Percentiles rank a stretch among this genome's conserved stretches.
Conservation (phyloP, 2,329 filamentous ascomycete species). For the Lachnellula suecica region DNA sequence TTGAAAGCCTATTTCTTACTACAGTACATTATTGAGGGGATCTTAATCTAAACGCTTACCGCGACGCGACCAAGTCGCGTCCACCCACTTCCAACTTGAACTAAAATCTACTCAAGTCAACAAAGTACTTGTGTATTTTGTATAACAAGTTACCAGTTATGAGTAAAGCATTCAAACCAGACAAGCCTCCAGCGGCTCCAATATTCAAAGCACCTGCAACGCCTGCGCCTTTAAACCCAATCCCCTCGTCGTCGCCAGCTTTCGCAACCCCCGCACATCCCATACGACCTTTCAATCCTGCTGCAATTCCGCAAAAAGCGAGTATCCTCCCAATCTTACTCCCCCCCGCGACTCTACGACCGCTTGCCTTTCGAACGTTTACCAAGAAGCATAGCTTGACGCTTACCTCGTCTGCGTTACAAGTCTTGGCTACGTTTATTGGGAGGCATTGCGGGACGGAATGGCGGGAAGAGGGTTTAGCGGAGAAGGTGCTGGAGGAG, state of each 20-base stretch:
- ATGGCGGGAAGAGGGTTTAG: conserved; percentile 94
- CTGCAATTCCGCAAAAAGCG: conserved; percentile 26
- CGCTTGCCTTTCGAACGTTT: conserved; percentile 90
- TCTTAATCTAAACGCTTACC: not conserved
- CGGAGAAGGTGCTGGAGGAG: conserved; percentile 90
- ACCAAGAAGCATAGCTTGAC: conserved; percentile 98
- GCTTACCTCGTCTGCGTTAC: conserved; percentile 81
- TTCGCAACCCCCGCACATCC: conserved; percentile 87
- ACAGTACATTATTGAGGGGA: no score
- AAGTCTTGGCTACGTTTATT: conserved; percentile 83
- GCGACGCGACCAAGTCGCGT: not conserved
- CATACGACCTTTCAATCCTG: conserved; percentile 57
- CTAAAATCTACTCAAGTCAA: not conserved
- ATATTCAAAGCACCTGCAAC: conserved; percentile 29
- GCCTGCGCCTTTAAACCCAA: conserved; percentile 46
- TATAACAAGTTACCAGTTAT: conserved; percentile 13
- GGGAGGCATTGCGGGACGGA: conserved; percentile 91
- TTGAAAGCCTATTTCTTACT: no score
- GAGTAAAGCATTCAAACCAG: conserved; percentile 24
- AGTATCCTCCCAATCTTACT: conserved; percentile 82
- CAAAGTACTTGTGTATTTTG: not conserved
- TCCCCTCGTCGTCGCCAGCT: conserved; percentile 86
- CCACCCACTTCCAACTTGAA: not conserved
- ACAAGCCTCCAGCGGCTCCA: conserved; percentile 26
- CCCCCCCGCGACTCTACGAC: conserved; percentile 81